Conservation (phyloP, 768 basidiomycete genomes). For the Lepiota venenata region DNA sequence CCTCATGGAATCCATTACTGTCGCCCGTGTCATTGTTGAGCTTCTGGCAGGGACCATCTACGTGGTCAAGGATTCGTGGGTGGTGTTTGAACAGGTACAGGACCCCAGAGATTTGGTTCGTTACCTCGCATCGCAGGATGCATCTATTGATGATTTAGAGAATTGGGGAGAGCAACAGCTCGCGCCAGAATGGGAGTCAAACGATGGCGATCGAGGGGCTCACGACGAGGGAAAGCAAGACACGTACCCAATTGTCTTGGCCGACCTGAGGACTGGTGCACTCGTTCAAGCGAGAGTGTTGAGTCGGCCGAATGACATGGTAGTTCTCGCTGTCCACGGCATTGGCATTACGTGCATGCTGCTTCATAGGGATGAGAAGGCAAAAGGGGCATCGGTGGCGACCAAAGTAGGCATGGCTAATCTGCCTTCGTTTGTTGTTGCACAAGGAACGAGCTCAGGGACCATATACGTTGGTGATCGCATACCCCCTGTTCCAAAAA, state of each 20-base stretch:
- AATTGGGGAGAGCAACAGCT: slow-evolving; percentile 14
- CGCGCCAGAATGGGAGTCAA: slow-evolving; percentile 6
- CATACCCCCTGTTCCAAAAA: too few species aligned
- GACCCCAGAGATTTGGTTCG: slow-evolving; percentile 5
- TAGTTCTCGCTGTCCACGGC: slow-evolving; percentile 16
- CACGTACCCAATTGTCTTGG: background rate
- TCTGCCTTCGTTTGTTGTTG: slow-evolving; percentile 19
- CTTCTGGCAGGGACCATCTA: slow-evolving; percentile 9
- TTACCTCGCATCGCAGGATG: slow-evolving; percentile 10
- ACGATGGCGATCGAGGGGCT: background rate
- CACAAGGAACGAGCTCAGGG: background rate
- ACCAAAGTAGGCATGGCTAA: slow-evolving; percentile 19
- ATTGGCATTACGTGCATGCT: slow-evolving; percentile 21
- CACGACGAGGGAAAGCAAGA: background rate
- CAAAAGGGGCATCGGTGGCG: background rate
- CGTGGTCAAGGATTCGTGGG: slow-evolving; percentile 11
- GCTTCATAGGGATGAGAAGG: slow-evolving; percentile 13
- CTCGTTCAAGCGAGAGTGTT: slow-evolving; percentile 5
- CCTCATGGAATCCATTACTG: background rate
- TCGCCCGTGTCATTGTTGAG: background rate
- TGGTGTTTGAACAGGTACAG: slow-evolving; percentile 6
- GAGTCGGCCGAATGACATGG: slow-evolving; percentile 10
- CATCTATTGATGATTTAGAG: background rate
- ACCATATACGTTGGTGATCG: slow-evolving; percentile 5
- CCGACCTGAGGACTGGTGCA: slow-evolving; percentile 10